Evolutionary conservation across 1,139 yeast genomes (phyloP).

Genomic region (Taphrina deformans): DNA sequence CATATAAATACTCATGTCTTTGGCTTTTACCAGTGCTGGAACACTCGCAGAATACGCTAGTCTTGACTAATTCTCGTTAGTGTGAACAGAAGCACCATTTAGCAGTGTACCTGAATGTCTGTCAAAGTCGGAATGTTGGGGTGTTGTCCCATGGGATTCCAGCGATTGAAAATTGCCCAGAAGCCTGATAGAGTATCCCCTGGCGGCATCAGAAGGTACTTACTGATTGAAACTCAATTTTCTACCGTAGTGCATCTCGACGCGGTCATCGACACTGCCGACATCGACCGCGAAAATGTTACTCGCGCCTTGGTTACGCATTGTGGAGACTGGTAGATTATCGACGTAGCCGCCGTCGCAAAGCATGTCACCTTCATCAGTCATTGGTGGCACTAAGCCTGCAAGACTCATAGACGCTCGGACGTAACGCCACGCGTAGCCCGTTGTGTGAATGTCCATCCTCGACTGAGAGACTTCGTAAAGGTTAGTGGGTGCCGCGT

Average conservation of each 20-base stretch:
- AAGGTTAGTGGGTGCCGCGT: too few species aligned
- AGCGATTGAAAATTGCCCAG: conserved; percentile 84
- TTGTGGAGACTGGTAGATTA: conserved; percentile 85
- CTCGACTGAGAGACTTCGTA: conserved; percentile 70
- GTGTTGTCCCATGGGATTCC: conserved; percentile 85
- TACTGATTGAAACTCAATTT: background rate
- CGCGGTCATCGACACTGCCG: conserved; percentile 88
- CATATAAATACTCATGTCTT: conserved; percentile 74
- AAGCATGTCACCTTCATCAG: conserved; percentile 82
- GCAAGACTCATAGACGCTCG: conserved; percentile 97
- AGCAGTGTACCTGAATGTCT: conserved; percentile 64
- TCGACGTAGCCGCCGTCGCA: conserved; percentile 96
- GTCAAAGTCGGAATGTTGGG: conserved; percentile 93
- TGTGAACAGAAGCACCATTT: background rate
- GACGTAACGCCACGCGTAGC: conserved; percentile 93
- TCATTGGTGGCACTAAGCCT: conserved; percentile 87
- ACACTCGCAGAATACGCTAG: conserved; percentile 94
- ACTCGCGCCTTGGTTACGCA: conserved; percentile 82
- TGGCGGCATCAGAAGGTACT: background rate
- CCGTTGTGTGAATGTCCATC: conserved; percentile 90
- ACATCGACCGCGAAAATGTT: conserved; percentile 94
- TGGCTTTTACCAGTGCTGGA: conserved; percentile 85
- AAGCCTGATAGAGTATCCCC: conserved; percentile 81
- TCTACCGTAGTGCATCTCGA: conserved; percentile 80
- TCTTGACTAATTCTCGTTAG: conserved; percentile 50